Conservation (phyloP, 1,284 basidiomycete genomes). For the Malassezia nana region DNA sequence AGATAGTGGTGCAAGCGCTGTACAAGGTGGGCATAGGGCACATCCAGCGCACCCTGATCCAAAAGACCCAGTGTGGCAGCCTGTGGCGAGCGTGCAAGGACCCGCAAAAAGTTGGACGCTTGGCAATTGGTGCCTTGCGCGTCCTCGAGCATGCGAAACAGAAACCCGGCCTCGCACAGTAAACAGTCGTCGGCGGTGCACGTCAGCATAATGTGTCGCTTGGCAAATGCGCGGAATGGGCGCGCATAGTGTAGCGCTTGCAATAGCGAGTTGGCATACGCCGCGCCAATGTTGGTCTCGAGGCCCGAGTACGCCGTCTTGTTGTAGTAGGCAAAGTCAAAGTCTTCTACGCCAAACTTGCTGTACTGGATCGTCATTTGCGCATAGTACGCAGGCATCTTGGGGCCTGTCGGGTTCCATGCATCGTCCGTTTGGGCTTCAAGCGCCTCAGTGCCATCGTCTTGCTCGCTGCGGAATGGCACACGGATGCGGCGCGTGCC, state of each 20-base stretch:
- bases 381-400: constrained; percentile 71
- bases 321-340: constrained; percentile 68
- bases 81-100: constrained; percentile 65
- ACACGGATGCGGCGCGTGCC: constrained; percentile 48
- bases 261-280: constrained; percentile 86
- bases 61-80: constrained; percentile 77
- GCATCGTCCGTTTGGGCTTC: constrained; percentile 17
- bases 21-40: constrained; percentile 71
- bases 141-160: constrained; percentile 89
- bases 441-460: constrained; percentile 17
- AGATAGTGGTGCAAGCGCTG: constrained; percentile 92
- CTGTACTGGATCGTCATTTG: constrained; percentile 96
- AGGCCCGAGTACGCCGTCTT: constrained; percentile 74
- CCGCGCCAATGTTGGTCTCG: constrained; percentile 93
- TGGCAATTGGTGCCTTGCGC: constrained; percentile 90
- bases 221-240: constrained; percentile 71
- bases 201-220: constrained; percentile 69
- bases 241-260: constrained; percentile 77
- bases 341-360: constrained; percentile 97
- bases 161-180: constrained; percentile 88
- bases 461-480: constrained; percentile 58
- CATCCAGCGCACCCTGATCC: constrained; percentile 66
- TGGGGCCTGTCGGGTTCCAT: not conserved
- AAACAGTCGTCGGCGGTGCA: constrained; percentile 84
- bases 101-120: constrained; percentile 88